These are phyloP conservation scores for Colletotrichum theobromicola DNA, from an alignment of 2,329 filamentous ascomycete species.

Conservation along the genomic window DNA sequence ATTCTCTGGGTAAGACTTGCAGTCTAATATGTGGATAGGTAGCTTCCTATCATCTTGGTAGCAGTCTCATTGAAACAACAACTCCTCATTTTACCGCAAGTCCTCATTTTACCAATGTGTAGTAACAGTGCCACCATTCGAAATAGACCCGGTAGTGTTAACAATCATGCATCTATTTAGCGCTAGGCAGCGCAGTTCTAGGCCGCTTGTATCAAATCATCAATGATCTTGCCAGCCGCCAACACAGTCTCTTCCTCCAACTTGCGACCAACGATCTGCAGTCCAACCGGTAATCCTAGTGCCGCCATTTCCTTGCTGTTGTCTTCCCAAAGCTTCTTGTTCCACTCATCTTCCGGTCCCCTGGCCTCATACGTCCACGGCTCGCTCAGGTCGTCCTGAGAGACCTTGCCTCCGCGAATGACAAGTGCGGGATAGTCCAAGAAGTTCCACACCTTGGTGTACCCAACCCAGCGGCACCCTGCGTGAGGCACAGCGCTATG, in stretches of 20 bases:
- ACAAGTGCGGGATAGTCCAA: conserved; percentile 41
- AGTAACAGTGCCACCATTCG: rapidly evolving
- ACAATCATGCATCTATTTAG: rapidly evolving
- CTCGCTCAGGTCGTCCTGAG: conserved; percentile 41
- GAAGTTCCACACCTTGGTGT: conserved; percentile 42
- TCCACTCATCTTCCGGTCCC: conserved; percentile 1
- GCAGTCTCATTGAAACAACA: background rate
- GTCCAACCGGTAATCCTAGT: background rate
- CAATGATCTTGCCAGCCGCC: conserved; percentile 7
- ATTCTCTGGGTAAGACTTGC: rapidly evolving
- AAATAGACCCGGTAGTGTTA: rapidly evolving
- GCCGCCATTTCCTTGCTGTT: background rate
- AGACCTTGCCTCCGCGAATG: conserved; percentile 37
- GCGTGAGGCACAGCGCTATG: conserved; percentile 58
- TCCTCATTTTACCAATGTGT: too few species aligned
- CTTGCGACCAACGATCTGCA: conserved; percentile 9
- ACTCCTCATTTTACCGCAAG: too few species aligned
- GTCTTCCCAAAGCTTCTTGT: background rate
- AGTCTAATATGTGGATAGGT: background rate
- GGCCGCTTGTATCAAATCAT: background rate
- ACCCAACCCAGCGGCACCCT: conserved; percentile 51
- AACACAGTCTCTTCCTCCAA: conserved; percentile 5
- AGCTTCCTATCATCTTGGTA: rapidly evolving
- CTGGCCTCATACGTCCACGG: conserved; percentile 22
- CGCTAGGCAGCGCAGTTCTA: rapidly evolving